phyloP scores from a whole-genome alignment of 345 rosid species.

The Citrus sp. region DNA sequence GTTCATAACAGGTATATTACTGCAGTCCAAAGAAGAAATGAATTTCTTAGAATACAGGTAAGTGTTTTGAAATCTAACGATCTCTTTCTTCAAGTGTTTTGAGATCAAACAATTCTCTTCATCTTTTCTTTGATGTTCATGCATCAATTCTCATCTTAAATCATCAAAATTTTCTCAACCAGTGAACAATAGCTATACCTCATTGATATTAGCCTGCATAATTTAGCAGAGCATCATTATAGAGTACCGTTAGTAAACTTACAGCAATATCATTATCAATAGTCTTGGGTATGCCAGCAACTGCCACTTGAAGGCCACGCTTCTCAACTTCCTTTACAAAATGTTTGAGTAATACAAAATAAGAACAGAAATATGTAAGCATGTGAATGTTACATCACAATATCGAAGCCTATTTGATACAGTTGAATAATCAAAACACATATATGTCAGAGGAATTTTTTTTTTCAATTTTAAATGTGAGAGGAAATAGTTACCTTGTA shows the following conservation, averaged over 20 bases:
- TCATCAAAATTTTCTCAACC: neutral
- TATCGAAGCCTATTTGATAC: neutral
- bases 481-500: constrained; percentile 51
- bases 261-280: constrained; percentile 91
- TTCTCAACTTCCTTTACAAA: constrained; percentile 77
- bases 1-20: neutral
- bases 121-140: neutral
- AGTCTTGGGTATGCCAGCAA: constrained; percentile 89
- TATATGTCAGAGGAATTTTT: neutral
- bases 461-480: neutral
- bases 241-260: constrained; percentile 32
- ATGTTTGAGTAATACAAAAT: constrained; percentile 11
- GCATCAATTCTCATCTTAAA: neutral
- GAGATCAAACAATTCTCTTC: neutral
- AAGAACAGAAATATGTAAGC: neutral
- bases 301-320: constrained; percentile 81
- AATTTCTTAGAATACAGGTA: neutral
- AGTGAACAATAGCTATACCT: neutral
- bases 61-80: neutral
- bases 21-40: neutral
- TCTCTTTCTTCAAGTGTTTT: neutral
- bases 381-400: neutral
- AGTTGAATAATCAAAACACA: neutral
- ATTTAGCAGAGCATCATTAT: neutral
- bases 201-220: neutral